Evolutionary conservation across 306 rosid species (phyloP).

Genomic region (Luffa aegyptiaca): DNA sequence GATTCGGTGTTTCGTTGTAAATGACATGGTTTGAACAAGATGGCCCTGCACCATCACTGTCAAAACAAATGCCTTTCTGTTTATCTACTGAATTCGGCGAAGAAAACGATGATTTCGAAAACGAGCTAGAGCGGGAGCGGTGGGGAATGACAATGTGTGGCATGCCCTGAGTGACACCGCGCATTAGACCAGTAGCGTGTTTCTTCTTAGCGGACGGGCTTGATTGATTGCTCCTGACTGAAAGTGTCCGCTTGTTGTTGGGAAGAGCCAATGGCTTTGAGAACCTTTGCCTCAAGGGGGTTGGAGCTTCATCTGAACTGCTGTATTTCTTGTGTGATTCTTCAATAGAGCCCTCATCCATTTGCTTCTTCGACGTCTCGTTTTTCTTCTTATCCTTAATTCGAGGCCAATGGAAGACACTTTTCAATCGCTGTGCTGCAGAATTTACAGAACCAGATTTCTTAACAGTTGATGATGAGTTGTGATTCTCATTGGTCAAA

Average conservation of each 20-base stretch:
- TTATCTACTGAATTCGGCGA: conserved; percentile 66
- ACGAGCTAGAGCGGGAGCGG: conserved; percentile 74
- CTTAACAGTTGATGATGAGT: conserved; percentile 19
- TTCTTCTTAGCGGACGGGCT: conserved; percentile 97
- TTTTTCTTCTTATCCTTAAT: conserved; percentile 39
- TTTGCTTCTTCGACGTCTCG: conserved; percentile 26
- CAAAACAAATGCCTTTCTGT: conserved; percentile 53
- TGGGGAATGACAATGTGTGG: conserved; percentile 50
- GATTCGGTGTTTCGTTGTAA: conserved; percentile 29
- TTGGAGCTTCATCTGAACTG: conserved; percentile 42
- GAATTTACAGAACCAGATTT: conserved; percentile 59
- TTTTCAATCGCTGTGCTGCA: conserved; percentile 55
- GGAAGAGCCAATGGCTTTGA: conserved; percentile 50
- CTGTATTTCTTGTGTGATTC: conserved; percentile 41
- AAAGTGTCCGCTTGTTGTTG: conserved; percentile 71
- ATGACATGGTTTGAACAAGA: conserved; percentile 42
- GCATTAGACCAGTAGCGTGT: conserved; percentile 64
- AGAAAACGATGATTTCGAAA: conserved; percentile 68
- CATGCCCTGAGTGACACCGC: conserved; percentile 54
- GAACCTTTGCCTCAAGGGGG: conserved; percentile 71
- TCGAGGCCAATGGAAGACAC: conserved; percentile 57
- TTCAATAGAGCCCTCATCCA: conserved; percentile 35
- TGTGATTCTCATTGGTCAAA: conserved; percentile 22
- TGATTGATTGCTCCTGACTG: conserved; percentile 76
- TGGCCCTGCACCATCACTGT: conserved; percentile 55